Evolutionary conservation across 1,139 yeast species (phyloP), one percentile per base, ranked within the genome.

Genomic region (Hansenula lynferdii): DNA sequence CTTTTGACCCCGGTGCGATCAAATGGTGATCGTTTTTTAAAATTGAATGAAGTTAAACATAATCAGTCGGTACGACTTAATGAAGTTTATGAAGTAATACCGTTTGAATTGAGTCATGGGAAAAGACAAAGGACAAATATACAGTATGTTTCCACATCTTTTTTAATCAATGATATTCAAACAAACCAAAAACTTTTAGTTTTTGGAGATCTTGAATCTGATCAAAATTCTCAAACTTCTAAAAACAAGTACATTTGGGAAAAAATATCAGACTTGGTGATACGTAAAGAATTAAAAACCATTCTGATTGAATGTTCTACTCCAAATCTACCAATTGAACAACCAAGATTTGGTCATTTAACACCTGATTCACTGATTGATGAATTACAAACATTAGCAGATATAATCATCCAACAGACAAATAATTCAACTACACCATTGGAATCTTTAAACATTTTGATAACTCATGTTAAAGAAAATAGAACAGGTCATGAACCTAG

Each of bases 161-260:
- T 67, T 52, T 60, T 80, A 20, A 57, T 82, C 25, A 52, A 63
- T n/a, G 64, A 73, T 53, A 42, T 49, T 3, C 29, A 39, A 0
- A 50, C 64, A 1, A 49, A 58, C 12, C 49, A 64, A n/a, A 60
- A 63, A 24, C 38, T 85, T 6, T 57, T 85, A 15, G 60, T 83
- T 5, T 86, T 85, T 68, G 96, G 96, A 1, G 96, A 86, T 56
- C 77, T 85, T 37, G 95, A 86, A 56, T 73, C 85, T 32, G 95
- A 85, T 56, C 29, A 54, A 6, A 58, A 68, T 0, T 72, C 83
- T 58, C 3, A 49, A 62, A 6, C 54, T 66, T 17, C 62, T 64
- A 11, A 81, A 84, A 50, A 44, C 46, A 4, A 44, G 44, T 12
- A 20, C 0, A 71, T 85, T 3, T 87, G 96, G 96, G 41, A 56